Evolutionary conservation across 345 rosid genomes (phyloP).

Genomic region (Brassica rapa): DNA sequence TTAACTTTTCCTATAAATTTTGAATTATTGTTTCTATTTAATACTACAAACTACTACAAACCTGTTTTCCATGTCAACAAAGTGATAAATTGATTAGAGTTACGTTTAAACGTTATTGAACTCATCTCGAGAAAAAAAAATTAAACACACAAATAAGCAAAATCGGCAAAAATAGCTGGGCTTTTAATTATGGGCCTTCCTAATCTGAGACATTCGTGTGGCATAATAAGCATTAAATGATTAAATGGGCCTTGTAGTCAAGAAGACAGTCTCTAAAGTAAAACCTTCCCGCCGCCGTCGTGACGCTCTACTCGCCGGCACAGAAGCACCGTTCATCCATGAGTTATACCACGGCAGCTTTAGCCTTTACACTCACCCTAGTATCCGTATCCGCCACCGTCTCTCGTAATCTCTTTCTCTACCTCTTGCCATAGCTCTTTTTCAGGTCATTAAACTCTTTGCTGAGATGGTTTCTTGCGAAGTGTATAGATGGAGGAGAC

Average conservation of each 20-base stretch:
- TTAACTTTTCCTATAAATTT: no score
- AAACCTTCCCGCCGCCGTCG: conserved; percentile 29
- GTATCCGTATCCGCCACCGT: conserved; percentile 33
- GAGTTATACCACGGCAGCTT: conserved; percentile 30
- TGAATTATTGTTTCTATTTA: no score
- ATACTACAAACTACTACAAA: no score
- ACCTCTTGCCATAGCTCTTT: not conserved
- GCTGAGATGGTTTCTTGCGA: conserved; percentile 25
- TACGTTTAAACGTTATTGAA: no score
- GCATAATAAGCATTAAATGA: not conserved
- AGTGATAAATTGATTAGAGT: no score
- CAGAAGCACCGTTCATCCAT: conserved; percentile 9
- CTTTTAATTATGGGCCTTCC: no score
- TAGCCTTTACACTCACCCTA: conserved; percentile 26
- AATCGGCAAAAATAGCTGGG: no score
- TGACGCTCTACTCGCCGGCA: conserved; percentile 27
- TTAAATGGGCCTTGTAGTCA: conserved; percentile 11
- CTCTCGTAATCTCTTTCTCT: conserved; percentile 34
- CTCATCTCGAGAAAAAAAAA: no score
- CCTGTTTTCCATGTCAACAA: no score
- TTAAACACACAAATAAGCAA: no score
- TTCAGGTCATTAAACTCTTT: not conserved
- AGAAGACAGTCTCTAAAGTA: not conserved
- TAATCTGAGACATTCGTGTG: no score
- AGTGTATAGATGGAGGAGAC: conserved; percentile 60